Percentiles rank a stretch among this genome's conserved stretches.
phyloP scores from a whole-genome alignment of 2,329 filamentous ascomycete genomes.

The Colletotrichum musicola region DNA sequence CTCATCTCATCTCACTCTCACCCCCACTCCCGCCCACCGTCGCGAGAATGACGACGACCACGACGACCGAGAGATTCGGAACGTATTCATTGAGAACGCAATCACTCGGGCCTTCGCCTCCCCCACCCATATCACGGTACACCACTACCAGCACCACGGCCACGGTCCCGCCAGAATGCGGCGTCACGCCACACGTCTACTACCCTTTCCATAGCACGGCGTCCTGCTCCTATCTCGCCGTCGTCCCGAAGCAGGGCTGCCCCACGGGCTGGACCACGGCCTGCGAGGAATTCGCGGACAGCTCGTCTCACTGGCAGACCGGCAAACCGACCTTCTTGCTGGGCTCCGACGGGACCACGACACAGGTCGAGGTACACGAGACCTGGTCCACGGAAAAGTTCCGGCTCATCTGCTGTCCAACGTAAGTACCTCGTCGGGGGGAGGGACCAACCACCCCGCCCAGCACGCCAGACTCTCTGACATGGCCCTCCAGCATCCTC shows the following conservation, averaged over 20 bases:
- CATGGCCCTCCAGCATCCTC: not conserved
- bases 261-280: slow-evolving; percentile 13
- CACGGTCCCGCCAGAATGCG: not conserved
- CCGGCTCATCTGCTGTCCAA: slow-evolving; percentile 13
- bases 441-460: no score
- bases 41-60: not conserved
- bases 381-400: not conserved
- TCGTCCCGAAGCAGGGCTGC: not conserved
- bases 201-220: not conserved
- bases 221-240: not conserved
- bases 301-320: not conserved
- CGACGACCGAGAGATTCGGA: not conserved
- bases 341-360: not conserved
- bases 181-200: not conserved
- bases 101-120: no score
- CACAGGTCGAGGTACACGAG: not conserved
- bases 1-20: no score
- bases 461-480: not conserved
- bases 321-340: not conserved
- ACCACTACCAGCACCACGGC: not conserved
- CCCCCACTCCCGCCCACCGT: no score
- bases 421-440: not conserved
- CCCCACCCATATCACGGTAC: no score
- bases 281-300: not conserved
- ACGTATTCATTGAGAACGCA: no score